Percentiles rank a stretch among this genome's conserved stretches.
phyloP scores from a whole-genome alignment of 1,139 yeast genomes.

The Candida neerlandica region DNA sequence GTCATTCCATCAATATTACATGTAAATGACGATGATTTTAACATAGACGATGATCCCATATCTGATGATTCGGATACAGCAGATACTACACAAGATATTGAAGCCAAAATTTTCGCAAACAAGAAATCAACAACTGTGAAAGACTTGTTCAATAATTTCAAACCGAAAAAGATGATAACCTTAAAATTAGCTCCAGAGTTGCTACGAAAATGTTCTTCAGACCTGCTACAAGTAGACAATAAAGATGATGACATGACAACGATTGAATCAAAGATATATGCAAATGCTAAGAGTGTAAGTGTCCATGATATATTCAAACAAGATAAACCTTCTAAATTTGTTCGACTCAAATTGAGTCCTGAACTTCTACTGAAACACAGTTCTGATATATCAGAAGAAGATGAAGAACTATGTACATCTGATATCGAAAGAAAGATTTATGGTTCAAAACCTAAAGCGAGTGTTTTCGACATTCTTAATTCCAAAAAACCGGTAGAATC shows the following conservation, averaged over 20 bases:
- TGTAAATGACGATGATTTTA: not conserved
- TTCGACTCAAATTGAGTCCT: conserved; percentile 8
- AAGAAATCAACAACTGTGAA: conserved; percentile 27
- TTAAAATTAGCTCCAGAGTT: not conserved
- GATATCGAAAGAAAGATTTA: conserved; percentile 3
- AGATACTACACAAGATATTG: conserved; percentile 26
- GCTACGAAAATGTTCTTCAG: not conserved
- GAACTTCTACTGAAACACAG: conserved; percentile 1
- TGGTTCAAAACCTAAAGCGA: not conserved
- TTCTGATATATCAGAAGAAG: conserved; percentile 2
- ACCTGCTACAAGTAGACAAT: not conserved
- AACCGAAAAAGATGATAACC: conserved; percentile 6
- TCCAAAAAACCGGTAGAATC: conserved; percentile 1
- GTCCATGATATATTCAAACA: conserved; percentile 11
- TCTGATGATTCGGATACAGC: conserved; percentile 3
- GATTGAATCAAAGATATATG: conserved; percentile 13
- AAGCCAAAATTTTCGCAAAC: conserved; percentile 30
- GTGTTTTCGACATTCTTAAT: conserved; percentile 1
- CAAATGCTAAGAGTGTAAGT: conserved; percentile 3
- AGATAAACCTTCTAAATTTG: conserved; percentile 2
- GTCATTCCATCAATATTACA: not conserved
- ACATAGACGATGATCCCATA: not conserved
- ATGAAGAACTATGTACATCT: conserved; percentile 1
- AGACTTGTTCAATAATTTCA: conserved; percentile 19
- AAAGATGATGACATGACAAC: not conserved